Percentiles rank a stretch among this genome's conserved stretches.
phyloP scores from a whole-genome alignment of 768 basidiomycete genomes.

The Collybia sordida region DNA sequence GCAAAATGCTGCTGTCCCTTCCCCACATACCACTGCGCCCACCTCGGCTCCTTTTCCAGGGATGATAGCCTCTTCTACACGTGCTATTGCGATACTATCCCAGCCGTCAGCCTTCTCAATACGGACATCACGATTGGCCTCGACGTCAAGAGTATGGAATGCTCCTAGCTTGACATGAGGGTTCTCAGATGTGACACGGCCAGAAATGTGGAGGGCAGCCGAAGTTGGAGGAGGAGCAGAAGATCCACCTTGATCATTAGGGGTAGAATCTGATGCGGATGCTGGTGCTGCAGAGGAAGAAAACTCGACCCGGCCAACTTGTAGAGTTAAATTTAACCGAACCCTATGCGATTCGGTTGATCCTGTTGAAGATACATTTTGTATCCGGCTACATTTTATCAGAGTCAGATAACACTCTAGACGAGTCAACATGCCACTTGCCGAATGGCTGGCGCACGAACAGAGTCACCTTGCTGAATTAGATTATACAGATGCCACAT shows the following conservation, averaged over 20 bases:
- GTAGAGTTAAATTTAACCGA: slow-evolving; percentile 79
- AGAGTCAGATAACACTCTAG: not conserved
- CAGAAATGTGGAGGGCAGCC: slow-evolving; percentile 81
- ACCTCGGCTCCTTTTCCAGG: slow-evolving; percentile 97
- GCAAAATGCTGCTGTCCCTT: slow-evolving; percentile 94
- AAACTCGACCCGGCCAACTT: slow-evolving; percentile 79
- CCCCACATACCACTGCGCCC: slow-evolving; percentile 93
- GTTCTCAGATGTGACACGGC: slow-evolving; percentile 85
- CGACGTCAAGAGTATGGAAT: slow-evolving; percentile 92
- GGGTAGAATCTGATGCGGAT: slow-evolving; percentile 38
- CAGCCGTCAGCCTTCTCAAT: slow-evolving; percentile 87
- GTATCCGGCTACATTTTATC: slow-evolving; percentile 64
- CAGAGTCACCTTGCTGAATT: slow-evolving; percentile 84
- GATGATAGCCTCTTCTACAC: slow-evolving; percentile 85
- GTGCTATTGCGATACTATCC: slow-evolving; percentile 84
- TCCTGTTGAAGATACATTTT: slow-evolving; percentile 88
- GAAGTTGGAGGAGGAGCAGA: slow-evolving; percentile 35
- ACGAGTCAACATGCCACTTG: slow-evolving; percentile 25
- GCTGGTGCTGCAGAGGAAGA: slow-evolving; percentile 63
- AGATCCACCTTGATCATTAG: slow-evolving; percentile 32
- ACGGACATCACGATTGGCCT: slow-evolving; percentile 85
- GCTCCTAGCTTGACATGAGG: slow-evolving; percentile 89
- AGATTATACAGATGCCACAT: slow-evolving; percentile 99
- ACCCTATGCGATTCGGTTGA: slow-evolving; percentile 92
- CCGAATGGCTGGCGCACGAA: slow-evolving; percentile 86